Percentiles rank a stretch among this genome's conserved stretches.
These are phyloP conservation scores for Prunus kanzakura DNA, from an alignment of 306 rosid species.

Conservation along the genomic window DNA sequence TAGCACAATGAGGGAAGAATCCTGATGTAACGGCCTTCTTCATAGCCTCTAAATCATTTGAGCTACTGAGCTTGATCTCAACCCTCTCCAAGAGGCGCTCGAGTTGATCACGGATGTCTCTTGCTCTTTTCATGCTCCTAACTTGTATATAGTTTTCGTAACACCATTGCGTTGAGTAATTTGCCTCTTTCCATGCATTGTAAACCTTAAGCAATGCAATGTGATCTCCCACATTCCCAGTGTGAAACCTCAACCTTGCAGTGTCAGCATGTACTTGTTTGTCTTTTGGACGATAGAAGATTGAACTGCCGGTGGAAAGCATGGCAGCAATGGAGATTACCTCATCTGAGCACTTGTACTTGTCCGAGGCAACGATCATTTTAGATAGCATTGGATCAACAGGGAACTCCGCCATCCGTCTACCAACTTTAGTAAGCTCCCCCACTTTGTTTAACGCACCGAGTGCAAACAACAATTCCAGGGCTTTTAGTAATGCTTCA, in stretches of 20 bases:
- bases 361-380: conserved; percentile 83
- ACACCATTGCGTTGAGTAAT: conserved; percentile 91
- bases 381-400: conserved; percentile 91
- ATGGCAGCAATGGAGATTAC: conserved; percentile 78
- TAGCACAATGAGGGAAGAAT: conserved; percentile 76
- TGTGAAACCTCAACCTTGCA: conserved; percentile 77
- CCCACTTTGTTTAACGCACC: conserved; percentile 73
- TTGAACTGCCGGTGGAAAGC: conserved; percentile 85
- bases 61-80: conserved; percentile 44
- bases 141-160: conserved; percentile 84
- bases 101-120: conserved; percentile 88
- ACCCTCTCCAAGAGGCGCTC: conserved; percentile 83
- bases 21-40: conserved; percentile 86
- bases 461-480: conserved; percentile 71
- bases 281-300: conserved; percentile 85
- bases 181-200: conserved; percentile 85
- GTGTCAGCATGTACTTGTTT: conserved; percentile 94
- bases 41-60: conserved; percentile 57
- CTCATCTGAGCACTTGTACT: conserved; percentile 79
- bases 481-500: conserved; percentile 80
- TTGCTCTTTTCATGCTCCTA: conserved; percentile 92
- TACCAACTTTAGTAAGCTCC: conserved; percentile 76
- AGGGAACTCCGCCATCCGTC: conserved; percentile 96
- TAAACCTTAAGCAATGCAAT: conserved; percentile 77
- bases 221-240: conserved; percentile 90